Base-by-base conservation (phyloP, 371 early-diverging fungal species). In the Basidiobolus meristosporus region DNA sequence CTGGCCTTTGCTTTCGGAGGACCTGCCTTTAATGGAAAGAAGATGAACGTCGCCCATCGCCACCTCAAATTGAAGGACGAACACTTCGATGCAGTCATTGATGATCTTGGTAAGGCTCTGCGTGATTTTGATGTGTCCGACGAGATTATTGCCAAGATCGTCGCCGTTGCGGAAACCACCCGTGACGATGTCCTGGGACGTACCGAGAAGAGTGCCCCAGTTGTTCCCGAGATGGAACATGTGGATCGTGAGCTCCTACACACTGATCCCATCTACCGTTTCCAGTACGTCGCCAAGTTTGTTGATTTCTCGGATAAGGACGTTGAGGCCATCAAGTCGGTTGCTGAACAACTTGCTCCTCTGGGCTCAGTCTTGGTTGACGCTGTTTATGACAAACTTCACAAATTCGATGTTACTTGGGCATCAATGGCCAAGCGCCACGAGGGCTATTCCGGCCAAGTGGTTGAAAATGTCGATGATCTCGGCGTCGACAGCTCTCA, bases 301-400 rank as follows among this genome's bases (percentile, higher is more conserved):
- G 58, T 76, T 47, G 71, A 65, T 38, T 82, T 82, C 47, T 66
- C 66, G 42, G 57, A 59, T 31, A 51, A 48, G n/a, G 75, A 75
- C 44, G 54, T 64, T 31, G 55, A 52, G 21, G 70, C 70, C 15
- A 77, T 86, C 51, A 59, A 72, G 43, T 58, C 53, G 5, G 73
- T 81, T 0, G 85, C 73, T 4, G 54, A 61, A 3, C 44, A 65
- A 3, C 52, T 86, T 26, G 62, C 57, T 6, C 83, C 79, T 9
- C 57, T 84, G 11, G 77, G 80, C 4, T 84, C 84, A 3, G 66
- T 60, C 10, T 72, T 86, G 7, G 87, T 84, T 30, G 79, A 80
- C 39, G 75, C 76, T 16, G 78, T 77, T 45, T 79, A 77, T 50
- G 38, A 33, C 35, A 71, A 72, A 44, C 58, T 82, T 14, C 64